phyloP scores from a whole-genome alignment of 352 stramenopile genomes.

The Pythium biforme region DNA sequence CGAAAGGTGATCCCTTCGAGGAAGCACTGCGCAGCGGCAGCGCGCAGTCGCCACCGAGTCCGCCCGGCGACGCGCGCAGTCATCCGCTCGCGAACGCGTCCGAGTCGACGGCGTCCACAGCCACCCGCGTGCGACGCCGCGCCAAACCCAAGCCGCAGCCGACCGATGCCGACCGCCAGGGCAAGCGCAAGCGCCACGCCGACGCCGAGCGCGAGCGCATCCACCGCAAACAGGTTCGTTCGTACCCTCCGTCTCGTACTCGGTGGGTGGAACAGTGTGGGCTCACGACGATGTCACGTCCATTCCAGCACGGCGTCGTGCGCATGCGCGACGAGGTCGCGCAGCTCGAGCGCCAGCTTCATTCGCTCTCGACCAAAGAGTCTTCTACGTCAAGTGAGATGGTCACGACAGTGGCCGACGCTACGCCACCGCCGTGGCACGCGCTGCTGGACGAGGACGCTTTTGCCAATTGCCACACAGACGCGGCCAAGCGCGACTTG shows the following conservation, averaged over 20 bases:
- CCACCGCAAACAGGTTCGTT: constrained; percentile 30
- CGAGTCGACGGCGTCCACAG: background rate
- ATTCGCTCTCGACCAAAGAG: constrained; percentile 13
- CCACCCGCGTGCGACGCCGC: background rate
- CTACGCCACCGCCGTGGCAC: background rate
- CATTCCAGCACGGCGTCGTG: constrained; percentile 16
- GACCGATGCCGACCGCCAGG: constrained; percentile 6
- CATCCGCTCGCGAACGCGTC: background rate
- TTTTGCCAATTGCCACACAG: background rate
- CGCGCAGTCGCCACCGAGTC: constrained; percentile 6
- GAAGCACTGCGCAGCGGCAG: background rate
- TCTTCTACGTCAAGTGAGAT: too few species aligned
- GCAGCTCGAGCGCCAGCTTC: constrained; percentile 26
- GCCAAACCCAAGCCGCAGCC: constrained; percentile 10
- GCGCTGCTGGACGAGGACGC: constrained; percentile 3
- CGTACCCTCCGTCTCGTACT: too few species aligned
- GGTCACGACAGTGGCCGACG: background rate
- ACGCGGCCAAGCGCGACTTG: constrained; percentile 15
- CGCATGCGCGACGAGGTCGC: constrained; percentile 29
- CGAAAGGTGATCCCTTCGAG: constrained; percentile 10
- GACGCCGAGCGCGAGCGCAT: constrained; percentile 30
- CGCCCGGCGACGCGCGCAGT: constrained; percentile 1
- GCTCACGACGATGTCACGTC: background rate
- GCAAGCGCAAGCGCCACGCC: constrained; percentile 30
- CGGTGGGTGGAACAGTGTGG: background rate